phyloP scores from a whole-genome alignment of 1,139 yeast species.

The Blastobotrys persicus region DNA sequence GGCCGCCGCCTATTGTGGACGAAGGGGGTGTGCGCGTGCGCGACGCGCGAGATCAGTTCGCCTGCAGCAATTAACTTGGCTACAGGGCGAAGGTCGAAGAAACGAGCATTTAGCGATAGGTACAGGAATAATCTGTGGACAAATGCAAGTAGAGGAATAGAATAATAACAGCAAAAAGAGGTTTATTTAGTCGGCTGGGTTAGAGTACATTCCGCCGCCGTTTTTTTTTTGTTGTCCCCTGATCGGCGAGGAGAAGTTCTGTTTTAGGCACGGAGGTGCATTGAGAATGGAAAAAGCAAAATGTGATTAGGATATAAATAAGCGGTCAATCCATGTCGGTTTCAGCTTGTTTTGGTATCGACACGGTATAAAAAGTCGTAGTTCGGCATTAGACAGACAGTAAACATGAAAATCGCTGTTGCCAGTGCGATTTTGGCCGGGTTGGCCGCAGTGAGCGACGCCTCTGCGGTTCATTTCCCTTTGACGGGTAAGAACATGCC shows the following conservation, averaged over 20 bases:
- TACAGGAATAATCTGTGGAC: too few relatives aligned
- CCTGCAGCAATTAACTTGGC: neutral
- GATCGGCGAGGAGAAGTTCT: neutral
- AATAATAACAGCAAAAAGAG: too few relatives aligned
- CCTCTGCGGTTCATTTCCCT: slow-evolving; percentile 5
- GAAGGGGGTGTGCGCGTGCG: neutral
- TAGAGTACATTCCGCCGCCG: neutral
- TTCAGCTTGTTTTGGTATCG: neutral
- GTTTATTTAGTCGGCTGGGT: too few relatives aligned
- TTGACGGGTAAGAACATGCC: slow-evolving; percentile 8
- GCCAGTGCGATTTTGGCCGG: neutral
- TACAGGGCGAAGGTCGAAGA: neutral
- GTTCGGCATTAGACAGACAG: neutral
- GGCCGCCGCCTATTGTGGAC: neutral
- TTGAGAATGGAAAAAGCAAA: neutral
- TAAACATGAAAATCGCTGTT: neutral
- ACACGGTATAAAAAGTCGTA: neutral
- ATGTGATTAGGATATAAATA: neutral
- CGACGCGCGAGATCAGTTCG: neutral
- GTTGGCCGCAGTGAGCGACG: neutral
- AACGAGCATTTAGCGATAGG: neutral
- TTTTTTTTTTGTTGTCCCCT: neutral
- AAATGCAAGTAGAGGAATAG: too few relatives aligned
- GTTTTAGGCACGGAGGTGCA: neutral
- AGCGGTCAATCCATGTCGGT: neutral